Evolutionary conservation across 805 yeast species (phyloP).

Genomic region (Ogataea neopini): DNA sequence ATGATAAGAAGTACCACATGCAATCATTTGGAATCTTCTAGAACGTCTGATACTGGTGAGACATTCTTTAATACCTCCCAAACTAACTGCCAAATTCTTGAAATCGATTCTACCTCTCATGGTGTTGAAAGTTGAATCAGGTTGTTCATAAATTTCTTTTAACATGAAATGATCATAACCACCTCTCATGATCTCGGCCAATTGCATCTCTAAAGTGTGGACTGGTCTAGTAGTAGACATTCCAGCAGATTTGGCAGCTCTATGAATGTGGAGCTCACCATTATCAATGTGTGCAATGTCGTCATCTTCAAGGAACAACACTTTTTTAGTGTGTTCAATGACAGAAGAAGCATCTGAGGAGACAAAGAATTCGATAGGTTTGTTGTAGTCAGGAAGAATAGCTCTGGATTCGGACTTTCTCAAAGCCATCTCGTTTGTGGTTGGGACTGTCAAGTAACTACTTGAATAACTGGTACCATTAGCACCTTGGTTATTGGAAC

Average conservation of each 20-base stretch:
- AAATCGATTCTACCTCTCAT: slow-evolving; percentile 99
- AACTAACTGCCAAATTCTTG: slow-evolving; percentile 67
- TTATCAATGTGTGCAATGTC: slow-evolving; percentile 98
- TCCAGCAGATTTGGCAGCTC: slow-evolving; percentile 85
- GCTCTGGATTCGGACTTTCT: slow-evolving; percentile 77
- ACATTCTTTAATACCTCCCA: slow-evolving; percentile 89
- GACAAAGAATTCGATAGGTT: slow-evolving; percentile 90
- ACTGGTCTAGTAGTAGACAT: slow-evolving; percentile 94
- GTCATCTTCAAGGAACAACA: slow-evolving; percentile 93
- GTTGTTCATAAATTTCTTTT: slow-evolving; percentile 98
- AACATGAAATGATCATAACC: slow-evolving; percentile 96
- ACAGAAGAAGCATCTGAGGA: slow-evolving; percentile 98
- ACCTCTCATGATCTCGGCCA: slow-evolving; percentile 98
- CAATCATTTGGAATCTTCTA: slow-evolving; percentile 95
- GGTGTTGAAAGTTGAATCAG: slow-evolving; percentile 96
- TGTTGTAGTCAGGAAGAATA: slow-evolving; percentile 88
- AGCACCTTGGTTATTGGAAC: slow-evolving; percentile 34
- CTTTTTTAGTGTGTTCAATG: slow-evolving; percentile 95
- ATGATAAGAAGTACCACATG: slow-evolving; percentile 99
- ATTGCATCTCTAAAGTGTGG: slow-evolving; percentile 94
- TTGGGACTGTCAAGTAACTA: slow-evolving; percentile 21
- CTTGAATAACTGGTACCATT: slow-evolving; percentile 16
- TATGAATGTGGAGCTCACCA: slow-evolving; percentile 97
- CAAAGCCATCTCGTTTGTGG: slow-evolving; percentile 23
- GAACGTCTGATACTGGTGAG: slow-evolving; percentile 89